A percentile compares a stretch with the other conserved stretches of the same genome.
phyloP scores from a whole-genome alignment of 768 basidiomycete species.

The Termitomyces heimii region DNA sequence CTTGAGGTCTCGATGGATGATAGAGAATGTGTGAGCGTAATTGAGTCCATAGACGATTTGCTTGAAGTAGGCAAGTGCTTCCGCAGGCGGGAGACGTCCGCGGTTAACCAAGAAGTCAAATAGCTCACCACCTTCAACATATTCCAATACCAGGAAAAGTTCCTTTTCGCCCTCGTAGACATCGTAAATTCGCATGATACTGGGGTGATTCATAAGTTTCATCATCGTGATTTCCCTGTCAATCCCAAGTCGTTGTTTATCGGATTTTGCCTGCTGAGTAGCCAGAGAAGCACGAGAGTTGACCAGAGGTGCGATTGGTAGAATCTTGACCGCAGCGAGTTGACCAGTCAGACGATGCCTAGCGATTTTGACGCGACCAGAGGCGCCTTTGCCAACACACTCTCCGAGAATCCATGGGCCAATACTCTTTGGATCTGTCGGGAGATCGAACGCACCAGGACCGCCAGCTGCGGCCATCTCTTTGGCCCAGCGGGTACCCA shows the following conservation, averaged over 20 bases:
- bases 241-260: constrained; percentile 81
- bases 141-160: constrained; percentile 90
- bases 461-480: constrained; percentile 81
- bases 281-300: constrained; percentile 65
- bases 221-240: constrained; percentile 97
- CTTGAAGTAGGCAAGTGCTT: constrained; percentile 90
- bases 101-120: constrained; percentile 94
- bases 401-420: constrained; percentile 94
- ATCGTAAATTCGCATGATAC: constrained; percentile 92
- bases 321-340: constrained; percentile 94
- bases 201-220: constrained; percentile 98
- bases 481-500: constrained; percentile 83
- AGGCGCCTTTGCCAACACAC: constrained; percentile 91
- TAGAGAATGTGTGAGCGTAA: constrained; percentile 96
- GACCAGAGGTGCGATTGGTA: constrained; percentile 76
- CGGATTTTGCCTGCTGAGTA: constrained; percentile 63
- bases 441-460: constrained; percentile 67
- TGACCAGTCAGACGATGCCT: constrained; percentile 81
- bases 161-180: constrained; percentile 92
- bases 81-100: constrained; percentile 70
- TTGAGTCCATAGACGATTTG: constrained; percentile 94
- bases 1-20: constrained; percentile 97
- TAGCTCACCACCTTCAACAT: constrained; percentile 92
- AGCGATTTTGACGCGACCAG: constrained; percentile 92
- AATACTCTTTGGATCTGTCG: constrained; percentile 79